A percentile compares a stretch with the other conserved stretches of the same genome.
These are phyloP conservation scores for Calonectria leucothoes DNA, from an alignment of 2,329 filamentous ascomycete species.

Conservation along the genomic window DNA sequence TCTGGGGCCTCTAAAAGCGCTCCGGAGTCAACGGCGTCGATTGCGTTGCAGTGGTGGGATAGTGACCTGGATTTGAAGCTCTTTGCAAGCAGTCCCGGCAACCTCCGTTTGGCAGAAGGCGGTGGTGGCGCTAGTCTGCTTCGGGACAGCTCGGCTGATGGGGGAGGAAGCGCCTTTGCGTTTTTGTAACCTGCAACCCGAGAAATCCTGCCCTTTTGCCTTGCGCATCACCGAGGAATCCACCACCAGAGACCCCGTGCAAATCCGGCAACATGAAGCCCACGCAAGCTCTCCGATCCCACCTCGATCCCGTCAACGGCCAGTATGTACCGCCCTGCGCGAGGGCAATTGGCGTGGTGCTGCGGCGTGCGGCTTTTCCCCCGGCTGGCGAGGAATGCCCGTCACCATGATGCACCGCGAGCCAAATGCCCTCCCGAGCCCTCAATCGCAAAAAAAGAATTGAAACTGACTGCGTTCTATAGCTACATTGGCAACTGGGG, in stretches of 20 bases:
- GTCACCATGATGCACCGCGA: slow-evolving; percentile 8
- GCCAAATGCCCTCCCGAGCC: slow-evolving; percentile 20
- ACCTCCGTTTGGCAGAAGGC: slow-evolving; percentile 31
- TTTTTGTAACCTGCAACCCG: slow-evolving; percentile 40
- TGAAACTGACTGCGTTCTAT: slow-evolving; percentile 40
- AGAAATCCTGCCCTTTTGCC: slow-evolving; percentile 45
- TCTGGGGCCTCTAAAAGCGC: slow-evolving; percentile 33
- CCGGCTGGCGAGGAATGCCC: slow-evolving; percentile 17
- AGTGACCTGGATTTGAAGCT: slow-evolving; percentile 38
- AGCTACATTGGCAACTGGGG: slow-evolving; percentile 84
- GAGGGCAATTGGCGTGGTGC: slow-evolving; percentile 32
- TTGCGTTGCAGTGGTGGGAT: slow-evolving; percentile 7
- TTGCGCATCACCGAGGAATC: slow-evolving; percentile 41
- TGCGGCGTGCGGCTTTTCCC: slow-evolving; percentile 49
- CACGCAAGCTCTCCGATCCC: slow-evolving; percentile 50
- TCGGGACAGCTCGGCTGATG: slow-evolving; percentile 50
- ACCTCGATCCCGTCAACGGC: slow-evolving; percentile 49
- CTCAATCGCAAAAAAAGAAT: slow-evolving; percentile 21
- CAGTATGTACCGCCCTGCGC: slow-evolving; percentile 46
- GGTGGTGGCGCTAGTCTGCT: slow-evolving; percentile 45
- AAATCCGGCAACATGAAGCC: slow-evolving; percentile 53
- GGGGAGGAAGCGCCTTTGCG: slow-evolving; percentile 32
- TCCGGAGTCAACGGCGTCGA: slow-evolving; percentile 42
- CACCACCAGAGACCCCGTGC: slow-evolving; percentile 35
- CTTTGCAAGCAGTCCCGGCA: slow-evolving; percentile 34